Conservation (phyloP, 1,139 yeast species). For the Kazachstania sp. region DNA sequence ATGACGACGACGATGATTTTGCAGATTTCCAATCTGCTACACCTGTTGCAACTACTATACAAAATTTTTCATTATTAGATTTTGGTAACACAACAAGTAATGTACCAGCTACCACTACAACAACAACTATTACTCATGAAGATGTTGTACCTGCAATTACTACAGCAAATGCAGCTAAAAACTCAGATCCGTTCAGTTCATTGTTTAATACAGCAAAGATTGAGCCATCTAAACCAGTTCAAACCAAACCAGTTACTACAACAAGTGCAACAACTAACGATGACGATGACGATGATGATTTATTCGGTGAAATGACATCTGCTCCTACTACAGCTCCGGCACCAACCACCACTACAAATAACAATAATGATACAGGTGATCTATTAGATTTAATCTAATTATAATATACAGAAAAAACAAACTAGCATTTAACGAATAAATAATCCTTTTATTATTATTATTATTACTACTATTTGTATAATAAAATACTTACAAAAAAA, state of each 20-base stretch:
- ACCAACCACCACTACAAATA: conserved; percentile 7
- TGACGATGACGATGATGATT: conserved; percentile 20
- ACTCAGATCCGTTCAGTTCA: conserved; percentile 73
- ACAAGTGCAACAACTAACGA: background rate
- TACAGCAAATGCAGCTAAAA: conserved; percentile 32
- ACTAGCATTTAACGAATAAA: background rate
- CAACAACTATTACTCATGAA: conserved; percentile 3
- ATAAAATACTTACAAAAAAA: no score
- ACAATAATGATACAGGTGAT: background rate
- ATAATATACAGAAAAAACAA: background rate
- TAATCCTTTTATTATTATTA: background rate
- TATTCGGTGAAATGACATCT: conserved; percentile 28
- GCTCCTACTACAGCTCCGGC: conserved; percentile 11
- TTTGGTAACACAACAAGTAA: background rate
- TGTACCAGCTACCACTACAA: background rate
- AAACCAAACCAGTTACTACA: background rate
- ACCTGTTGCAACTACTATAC: conserved; percentile 23
- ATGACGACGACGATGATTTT: conserved; percentile 79
- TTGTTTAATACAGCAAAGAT: conserved; percentile 62
- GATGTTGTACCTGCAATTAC: conserved; percentile 32
- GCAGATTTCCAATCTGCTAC: conserved; percentile 89
- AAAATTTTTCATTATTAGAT: conserved; percentile 1
- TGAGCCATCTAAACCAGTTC: conserved; percentile 6
- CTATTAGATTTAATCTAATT: background rate
- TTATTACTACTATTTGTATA: no score